Evolutionary conservation across 2,329 filamentous ascomycete species (phyloP).

Genomic region (Botrytis galanthina): DNA sequence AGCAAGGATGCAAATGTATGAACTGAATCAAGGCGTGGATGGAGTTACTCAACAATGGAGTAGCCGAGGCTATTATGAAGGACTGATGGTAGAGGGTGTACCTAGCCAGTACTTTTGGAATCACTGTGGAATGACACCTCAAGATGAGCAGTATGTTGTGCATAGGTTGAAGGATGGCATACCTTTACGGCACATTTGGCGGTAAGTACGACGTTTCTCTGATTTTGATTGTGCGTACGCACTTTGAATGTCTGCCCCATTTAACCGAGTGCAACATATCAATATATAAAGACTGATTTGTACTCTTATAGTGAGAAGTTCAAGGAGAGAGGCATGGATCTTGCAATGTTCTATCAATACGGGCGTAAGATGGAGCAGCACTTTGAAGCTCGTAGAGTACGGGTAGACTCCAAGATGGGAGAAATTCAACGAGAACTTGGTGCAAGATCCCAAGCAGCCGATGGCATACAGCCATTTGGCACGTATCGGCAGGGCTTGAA

Average conservation of each 20-base stretch:
- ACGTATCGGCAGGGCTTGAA: background rate
- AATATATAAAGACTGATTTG: background rate
- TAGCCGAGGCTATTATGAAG: slow-evolving; percentile 9
- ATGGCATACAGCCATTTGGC: slow-evolving; percentile 17
- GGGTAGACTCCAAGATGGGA: slow-evolving; percentile 10
- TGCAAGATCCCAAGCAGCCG: slow-evolving; percentile 8
- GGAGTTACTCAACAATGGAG: slow-evolving; percentile 14
- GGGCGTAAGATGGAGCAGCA: slow-evolving; percentile 15
- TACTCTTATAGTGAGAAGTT: slow-evolving; percentile 6
- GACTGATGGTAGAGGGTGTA: background rate
- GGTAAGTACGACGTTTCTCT: background rate
- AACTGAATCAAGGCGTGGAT: slow-evolving; percentile 4
- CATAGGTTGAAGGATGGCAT: slow-evolving; percentile 8
- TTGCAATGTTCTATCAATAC: background rate
- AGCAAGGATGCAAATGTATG: slow-evolving; percentile 11
- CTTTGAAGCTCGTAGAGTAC: background rate
- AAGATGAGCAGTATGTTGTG: slow-evolving; percentile 11
- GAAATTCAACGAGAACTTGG: slow-evolving; percentile 9
- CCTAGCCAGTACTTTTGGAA: slow-evolving; percentile 9
- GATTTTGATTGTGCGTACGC: background rate
- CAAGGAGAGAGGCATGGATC: slow-evolving; percentile 13
- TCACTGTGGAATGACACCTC: slow-evolving; percentile 15
- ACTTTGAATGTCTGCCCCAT: background rate
- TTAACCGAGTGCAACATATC: background rate
- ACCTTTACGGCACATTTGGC: slow-evolving; percentile 16